Percentiles rank a stretch among this genome's conserved stretches.
These are phyloP conservation scores for Friedmanniomyces endolithicus DNA, from an alignment of 495 filamentous ascomycete species.

Conservation along the genomic window DNA sequence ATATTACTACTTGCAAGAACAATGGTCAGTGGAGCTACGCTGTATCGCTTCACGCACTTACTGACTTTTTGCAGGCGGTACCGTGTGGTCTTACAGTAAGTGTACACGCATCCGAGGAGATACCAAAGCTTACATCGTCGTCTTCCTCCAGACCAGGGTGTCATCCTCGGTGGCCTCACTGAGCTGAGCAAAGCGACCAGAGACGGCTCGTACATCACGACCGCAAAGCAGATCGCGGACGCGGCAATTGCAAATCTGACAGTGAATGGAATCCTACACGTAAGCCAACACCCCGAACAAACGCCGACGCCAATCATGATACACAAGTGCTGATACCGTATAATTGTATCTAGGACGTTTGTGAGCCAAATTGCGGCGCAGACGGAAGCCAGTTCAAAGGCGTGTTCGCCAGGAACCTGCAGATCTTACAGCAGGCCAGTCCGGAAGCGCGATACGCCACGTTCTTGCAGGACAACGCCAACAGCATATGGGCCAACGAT, in stretches of 20 bases:
- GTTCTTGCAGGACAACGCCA: constrained; percentile 51
- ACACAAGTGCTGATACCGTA: not conserved
- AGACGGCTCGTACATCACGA: constrained; percentile 40
- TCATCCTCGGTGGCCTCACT: constrained; percentile 59
- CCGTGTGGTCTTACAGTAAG: constrained; percentile 22
- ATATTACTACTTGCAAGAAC: constrained; percentile 46
- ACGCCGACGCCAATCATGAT: not conserved
- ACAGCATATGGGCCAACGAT: constrained; percentile 57
- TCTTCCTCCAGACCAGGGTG: constrained; percentile 59
- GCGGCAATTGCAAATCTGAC: constrained; percentile 48
- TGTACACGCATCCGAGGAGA: not conserved
- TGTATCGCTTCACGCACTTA: constrained; percentile 41
- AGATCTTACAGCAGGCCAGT: constrained; percentile 42
- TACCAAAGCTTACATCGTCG: constrained; percentile 45
- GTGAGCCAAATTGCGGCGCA: constrained; percentile 53
- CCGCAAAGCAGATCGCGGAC: constrained; percentile 52
- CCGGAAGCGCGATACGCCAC: constrained; percentile 41
- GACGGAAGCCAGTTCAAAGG: constrained; percentile 66
- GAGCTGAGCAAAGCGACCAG: constrained; percentile 49
- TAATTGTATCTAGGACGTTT: constrained; percentile 34
- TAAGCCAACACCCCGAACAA: not conserved
- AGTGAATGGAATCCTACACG: constrained; percentile 46
- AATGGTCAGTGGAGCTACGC: constrained; percentile 33
- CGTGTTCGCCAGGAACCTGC: constrained; percentile 59
- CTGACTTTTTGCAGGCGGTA: not conserved